Conservation (phyloP, 805 yeast species). For the Tetrapisispora fleetii region DNA sequence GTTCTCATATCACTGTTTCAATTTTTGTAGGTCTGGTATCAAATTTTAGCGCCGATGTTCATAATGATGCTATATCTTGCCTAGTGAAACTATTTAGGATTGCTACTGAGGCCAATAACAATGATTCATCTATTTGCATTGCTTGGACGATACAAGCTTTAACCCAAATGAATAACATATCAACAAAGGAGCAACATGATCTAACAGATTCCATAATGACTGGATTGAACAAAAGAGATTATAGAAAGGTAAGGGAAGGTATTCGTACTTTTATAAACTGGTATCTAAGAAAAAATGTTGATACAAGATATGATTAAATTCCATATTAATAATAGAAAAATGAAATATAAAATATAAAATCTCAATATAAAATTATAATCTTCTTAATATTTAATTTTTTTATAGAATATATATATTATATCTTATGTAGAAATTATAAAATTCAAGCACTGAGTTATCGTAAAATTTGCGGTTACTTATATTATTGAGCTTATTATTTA, state of each 20-base stretch:
- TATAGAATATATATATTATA: too few relatives aligned
- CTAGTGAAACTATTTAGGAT: constrained; percentile 52
- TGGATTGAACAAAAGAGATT: constrained; percentile 60
- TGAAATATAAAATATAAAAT: neutral
- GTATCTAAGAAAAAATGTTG: constrained; percentile 70
- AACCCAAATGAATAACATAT: constrained; percentile 44
- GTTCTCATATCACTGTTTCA: constrained; percentile 42
- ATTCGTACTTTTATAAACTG: constrained; percentile 72
- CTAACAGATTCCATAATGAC: constrained; percentile 45
- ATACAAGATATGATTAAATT: constrained; percentile 26
- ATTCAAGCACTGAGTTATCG: too few relatives aligned
- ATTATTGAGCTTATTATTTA: too few relatives aligned
- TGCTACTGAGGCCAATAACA: constrained; percentile 37
- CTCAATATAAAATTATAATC: too few relatives aligned
- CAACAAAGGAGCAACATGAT: constrained; percentile 57
- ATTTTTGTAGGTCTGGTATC: constrained; percentile 60
- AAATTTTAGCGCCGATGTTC: constrained; percentile 59
- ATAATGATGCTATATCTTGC: constrained; percentile 66
- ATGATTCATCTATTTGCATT: constrained; percentile 30
- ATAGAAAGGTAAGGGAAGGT: constrained; percentile 59
- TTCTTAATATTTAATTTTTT: too few relatives aligned
- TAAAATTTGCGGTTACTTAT: too few relatives aligned
- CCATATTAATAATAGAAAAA: neutral
- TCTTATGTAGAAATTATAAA: too few relatives aligned
- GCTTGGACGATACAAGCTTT: constrained; percentile 55